Percentiles rank a stretch among this genome's conserved stretches.
Evolutionary conservation across 192 early-diverging fungal species (phyloP).

Genomic region (Umbelopsis sp.): DNA sequence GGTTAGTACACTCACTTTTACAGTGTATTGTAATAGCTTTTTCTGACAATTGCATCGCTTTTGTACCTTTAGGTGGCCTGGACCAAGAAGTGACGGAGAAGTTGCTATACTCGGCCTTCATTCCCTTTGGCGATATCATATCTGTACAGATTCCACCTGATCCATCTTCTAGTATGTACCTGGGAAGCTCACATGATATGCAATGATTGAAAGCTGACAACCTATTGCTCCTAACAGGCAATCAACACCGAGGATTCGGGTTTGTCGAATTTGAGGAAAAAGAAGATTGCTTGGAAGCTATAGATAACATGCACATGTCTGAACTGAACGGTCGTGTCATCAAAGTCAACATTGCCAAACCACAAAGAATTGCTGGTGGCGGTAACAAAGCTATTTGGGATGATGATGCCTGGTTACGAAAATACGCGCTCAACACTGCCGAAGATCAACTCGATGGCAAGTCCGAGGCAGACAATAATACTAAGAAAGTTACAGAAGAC

Average conservation of each 20-base stretch:
- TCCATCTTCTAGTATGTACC: constrained; percentile 66
- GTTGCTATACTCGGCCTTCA: constrained; percentile 84
- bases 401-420: constrained; percentile 49
- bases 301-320: constrained; percentile 91
- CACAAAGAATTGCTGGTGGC: constrained; percentile 49
- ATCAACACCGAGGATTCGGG: constrained; percentile 90
- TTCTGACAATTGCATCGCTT: neutral
- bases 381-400: constrained; percentile 49
- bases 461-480: constrained; percentile 13
- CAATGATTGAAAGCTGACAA: constrained; percentile 1
- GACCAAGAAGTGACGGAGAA: constrained; percentile 78
- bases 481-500: neutral
- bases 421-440: constrained; percentile 36
- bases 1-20: constrained; percentile 28
- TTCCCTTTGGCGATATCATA: constrained; percentile 96
- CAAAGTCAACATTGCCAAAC: constrained; percentile 84
- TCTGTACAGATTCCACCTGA: constrained; percentile 86
- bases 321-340: constrained; percentile 91
- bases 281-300: constrained; percentile 85
- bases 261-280: constrained; percentile 92
- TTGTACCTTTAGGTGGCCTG: constrained; percentile 67
- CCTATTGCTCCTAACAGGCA: constrained; percentile 32
- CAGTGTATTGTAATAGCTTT: neutral
- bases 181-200: neutral
- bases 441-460: constrained; percentile 26